Evolutionary conservation across 441 rosid species (phyloP).

Genomic region (Bocquillonia castaneifolia): DNA sequence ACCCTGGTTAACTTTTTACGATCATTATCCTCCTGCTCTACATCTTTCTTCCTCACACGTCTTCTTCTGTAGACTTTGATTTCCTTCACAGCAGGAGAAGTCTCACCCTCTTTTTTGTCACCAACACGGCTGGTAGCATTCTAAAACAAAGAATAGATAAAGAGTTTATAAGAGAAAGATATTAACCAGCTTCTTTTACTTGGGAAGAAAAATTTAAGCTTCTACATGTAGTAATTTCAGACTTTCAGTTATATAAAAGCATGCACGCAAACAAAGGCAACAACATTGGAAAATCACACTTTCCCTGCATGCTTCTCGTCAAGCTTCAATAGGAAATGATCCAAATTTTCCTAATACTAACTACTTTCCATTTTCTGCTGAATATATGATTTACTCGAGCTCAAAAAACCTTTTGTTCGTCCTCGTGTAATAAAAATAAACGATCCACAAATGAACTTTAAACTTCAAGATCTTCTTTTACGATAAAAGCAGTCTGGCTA

Average conservation of each 20-base stretch:
- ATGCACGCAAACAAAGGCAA: background rate
- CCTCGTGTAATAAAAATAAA: background rate
- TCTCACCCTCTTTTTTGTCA: slow-evolving; percentile 3
- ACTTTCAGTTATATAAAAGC: background rate
- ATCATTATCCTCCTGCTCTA: background rate
- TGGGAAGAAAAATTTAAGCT: background rate
- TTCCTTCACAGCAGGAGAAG: slow-evolving; percentile 2
- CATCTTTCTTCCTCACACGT: background rate
- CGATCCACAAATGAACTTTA: background rate
- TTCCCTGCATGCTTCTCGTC: background rate
- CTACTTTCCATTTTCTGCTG: background rate
- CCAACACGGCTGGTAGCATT: background rate
- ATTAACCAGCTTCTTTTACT: background rate
- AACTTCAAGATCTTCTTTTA: background rate
- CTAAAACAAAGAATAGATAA: slow-evolving; percentile 2
- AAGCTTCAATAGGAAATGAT: background rate
- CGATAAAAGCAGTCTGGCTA: background rate
- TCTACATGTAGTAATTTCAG: background rate
- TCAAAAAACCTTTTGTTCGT: background rate
- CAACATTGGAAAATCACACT: background rate
- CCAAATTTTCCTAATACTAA: background rate
- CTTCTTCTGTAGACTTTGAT: slow-evolving; percentile 16
- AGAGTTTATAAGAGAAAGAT: background rate
- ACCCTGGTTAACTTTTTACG: background rate
- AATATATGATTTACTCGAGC: background rate